Evolutionary conservation across 2,329 filamentous ascomycete genomes (phyloP), one percentile per base, ranked within the genome.

Genomic region (Aspergillus brunneoviolaceus): DNA sequence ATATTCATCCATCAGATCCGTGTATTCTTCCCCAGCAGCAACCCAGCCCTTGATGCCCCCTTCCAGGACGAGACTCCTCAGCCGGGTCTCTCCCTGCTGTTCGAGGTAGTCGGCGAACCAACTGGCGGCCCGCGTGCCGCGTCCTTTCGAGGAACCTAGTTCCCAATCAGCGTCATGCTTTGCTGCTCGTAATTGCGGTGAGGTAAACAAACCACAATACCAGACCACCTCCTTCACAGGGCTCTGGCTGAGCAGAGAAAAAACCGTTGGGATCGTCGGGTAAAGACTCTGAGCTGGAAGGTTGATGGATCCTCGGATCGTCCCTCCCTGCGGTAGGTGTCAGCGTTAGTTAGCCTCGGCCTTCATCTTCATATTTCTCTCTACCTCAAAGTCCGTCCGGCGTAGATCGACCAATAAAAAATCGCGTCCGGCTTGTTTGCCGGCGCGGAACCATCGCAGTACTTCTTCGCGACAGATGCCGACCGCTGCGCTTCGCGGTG

Each of bases 1-100:
- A 59, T 23, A 61, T 51, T 52, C 58, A 33, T 82, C 78, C 77
- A 86, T 81, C 64, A 71, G 73, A 23, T 76, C 66, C 0, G 78
- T 74, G 68, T 79, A 86, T 51, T 84, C 79, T 0, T 63, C 65
- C 0, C 83, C 82, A 0, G 77, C 80, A 0, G 63, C 72, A 5
- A 70, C 81, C 84, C 84, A 87, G 3, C 82, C 83, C 52, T 82
- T 83, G 65, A 86, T 82, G 0, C 84, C 84, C 0, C 79, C 84
- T 10, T 70, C 65, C 4, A 86, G 72, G 2, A 83, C 77, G 33
- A 84, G 57, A 61, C 83, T 86, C 63, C 81, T 61, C 68, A 85
- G 79, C 0, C 70, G 65, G 0, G 51, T 65, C 59, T 83, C 79
- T 1, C 69, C 67, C 39, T 77, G 68, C 1, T 80, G 73, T 2